phyloP scores from a whole-genome alignment of 805 yeast species.

The Saccharomycopsis fodiens region DNA sequence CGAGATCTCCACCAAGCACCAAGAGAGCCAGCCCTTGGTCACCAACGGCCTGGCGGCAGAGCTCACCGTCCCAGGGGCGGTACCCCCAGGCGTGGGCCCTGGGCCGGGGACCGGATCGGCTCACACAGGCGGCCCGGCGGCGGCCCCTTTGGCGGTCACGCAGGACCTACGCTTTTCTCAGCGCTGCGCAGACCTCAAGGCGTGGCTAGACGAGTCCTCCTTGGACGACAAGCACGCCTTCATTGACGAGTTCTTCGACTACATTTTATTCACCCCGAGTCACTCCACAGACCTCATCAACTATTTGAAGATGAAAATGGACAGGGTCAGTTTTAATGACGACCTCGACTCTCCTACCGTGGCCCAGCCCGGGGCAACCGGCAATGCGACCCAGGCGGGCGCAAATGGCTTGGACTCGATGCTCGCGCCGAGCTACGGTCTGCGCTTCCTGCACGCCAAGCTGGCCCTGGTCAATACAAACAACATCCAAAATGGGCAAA shows the following conservation, averaged over 20 bases:
- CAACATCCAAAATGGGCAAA: too few relatives aligned
- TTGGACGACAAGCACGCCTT: conserved; percentile 15
- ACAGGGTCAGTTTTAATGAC: conserved; percentile 19
- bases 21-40: background rate
- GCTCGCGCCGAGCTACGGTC: background rate
- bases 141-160: background rate
- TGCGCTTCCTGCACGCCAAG: conserved; percentile 5
- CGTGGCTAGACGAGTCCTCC: conserved; percentile 9
- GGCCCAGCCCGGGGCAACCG: too few relatives aligned
- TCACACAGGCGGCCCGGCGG: conserved; percentile 22
- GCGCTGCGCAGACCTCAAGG: conserved; percentile 3
- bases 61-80: background rate
- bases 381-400: background rate
- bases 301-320: conserved; percentile 17
- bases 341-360: conserved; percentile 20
- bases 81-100: background rate
- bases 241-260: conserved; percentile 20
- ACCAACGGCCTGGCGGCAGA: background rate
- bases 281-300: conserved; percentile 19
- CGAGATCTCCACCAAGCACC: background rate
- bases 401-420: conserved; percentile 8
- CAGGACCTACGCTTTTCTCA: background rate
- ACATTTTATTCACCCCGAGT: conserved; percentile 17
- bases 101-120: conserved; percentile 22
- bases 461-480: background rate